Evolutionary conservation across 192 early-diverging fungal species (phyloP), one percentile per base, ranked within the genome.

Genomic region (Phlyctochytrium planicorne): DNA sequence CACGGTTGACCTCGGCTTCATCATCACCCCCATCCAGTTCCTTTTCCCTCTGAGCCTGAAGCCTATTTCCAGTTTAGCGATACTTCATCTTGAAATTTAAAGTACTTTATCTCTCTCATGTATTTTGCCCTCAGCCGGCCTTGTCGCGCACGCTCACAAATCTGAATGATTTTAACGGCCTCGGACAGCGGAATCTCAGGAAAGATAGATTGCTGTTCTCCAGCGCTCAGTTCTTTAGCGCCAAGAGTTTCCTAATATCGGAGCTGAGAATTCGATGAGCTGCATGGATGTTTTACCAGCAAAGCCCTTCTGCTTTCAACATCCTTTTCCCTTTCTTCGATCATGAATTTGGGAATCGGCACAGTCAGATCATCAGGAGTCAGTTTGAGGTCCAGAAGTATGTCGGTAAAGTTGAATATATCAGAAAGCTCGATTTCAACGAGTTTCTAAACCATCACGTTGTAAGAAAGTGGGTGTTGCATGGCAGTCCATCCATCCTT

Each of bases 381-480:
- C n/a, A 87, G 76, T 53, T 87, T 87, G 32, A 87, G 61, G 65
- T 87, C 84, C 29, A 80, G 31, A 16, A 87, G 74, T 24, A 87
- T 73, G 63, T 87, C 82, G 37, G 67, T 66, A 52, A 80, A 72
- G 63, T 82, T 75, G 50, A 62, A 70, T 56, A 86, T 78, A 62
- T 87, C 86, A 12, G 76, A 68, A 40, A 68, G 64, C 53, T 85
- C 82, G 4, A 87, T 55, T 37, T 87, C 82, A 23, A 84, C 81
- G 47, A 87, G 68, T 81, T 86, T 85, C 86, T 86, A 68, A 27
- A 59, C 34, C 53, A 14, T 6, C 20, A 61, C 6, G 35, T 67
- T 25, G 37, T 31, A 23, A 52, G 65, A 3, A 30, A 27, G 29
- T 25, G 2, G 67, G 6, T 47, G 40, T 47, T 20, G 10, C 40